phyloP scores from a whole-genome alignment of 129 eudicot genomes.

The Flaveria sonorensis region DNA sequence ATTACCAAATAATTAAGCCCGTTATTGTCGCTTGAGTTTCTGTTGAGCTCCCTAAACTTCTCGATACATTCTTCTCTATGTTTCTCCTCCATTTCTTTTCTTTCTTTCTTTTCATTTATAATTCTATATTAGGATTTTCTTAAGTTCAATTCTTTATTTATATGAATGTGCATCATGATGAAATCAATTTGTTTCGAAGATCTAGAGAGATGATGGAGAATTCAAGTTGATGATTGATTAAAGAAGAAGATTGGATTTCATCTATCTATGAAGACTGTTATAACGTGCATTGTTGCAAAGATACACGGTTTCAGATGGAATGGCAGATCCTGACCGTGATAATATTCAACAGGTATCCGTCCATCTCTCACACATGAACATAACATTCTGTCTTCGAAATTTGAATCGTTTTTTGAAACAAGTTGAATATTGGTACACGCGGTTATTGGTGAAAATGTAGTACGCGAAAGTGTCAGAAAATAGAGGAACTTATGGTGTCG shows the following conservation, averaged over 20 bases:
- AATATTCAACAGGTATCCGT: slow-evolving; percentile 56
- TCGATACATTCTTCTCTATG: slow-evolving; percentile 5
- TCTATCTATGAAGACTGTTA: slow-evolving; percentile 52
- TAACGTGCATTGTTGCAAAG: slow-evolving; percentile 48
- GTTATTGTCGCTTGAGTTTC: background rate
- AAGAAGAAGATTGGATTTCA: slow-evolving; percentile 39
- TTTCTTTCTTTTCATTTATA: background rate
- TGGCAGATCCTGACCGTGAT: slow-evolving; percentile 88
- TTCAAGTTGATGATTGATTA: slow-evolving; percentile 50
- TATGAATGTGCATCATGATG: background rate
- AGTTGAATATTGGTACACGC: background rate
- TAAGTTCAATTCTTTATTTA: background rate
- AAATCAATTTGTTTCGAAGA: background rate
- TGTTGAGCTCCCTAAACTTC: slow-evolving; percentile 11
- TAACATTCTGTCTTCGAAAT: background rate
- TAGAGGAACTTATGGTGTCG: background rate
- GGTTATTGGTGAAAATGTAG: slow-evolving; percentile 14
- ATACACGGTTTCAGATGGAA: slow-evolving; percentile 70
- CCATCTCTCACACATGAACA: background rate
- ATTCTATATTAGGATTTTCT: slow-evolving; percentile 4
- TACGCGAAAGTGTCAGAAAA: background rate
- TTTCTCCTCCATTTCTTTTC: slow-evolving; percentile 4
- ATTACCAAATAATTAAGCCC: slow-evolving; percentile 7
- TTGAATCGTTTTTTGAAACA: background rate
- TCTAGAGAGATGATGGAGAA: slow-evolving; percentile 20